phyloP scores from a whole-genome alignment of 208 protist genomes.

The Leishmania amazonensis region DNA sequence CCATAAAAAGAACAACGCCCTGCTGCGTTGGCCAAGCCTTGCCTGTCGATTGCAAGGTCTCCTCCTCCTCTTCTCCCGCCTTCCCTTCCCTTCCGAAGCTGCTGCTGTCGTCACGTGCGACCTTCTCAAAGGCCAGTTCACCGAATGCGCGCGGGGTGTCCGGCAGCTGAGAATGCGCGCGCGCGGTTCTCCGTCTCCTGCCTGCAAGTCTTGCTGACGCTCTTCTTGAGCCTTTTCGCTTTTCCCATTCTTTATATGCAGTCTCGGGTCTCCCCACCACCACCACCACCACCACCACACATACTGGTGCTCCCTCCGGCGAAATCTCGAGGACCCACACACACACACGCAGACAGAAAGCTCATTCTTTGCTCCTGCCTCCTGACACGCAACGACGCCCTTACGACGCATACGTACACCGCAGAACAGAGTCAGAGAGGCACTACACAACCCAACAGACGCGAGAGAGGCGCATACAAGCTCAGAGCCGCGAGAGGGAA shows the following conservation, averaged over 20 bases:
- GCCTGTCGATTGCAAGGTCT: not conserved
- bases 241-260: not conserved
- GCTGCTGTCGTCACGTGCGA: not conserved
- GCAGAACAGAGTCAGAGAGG: not conserved
- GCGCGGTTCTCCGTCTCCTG: not conserved
- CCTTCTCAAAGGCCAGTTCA: not conserved
- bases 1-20: not conserved
- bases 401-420: not conserved
- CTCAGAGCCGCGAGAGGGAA: not conserved
- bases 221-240: not conserved
- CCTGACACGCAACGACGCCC: not conserved
- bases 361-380: not conserved
- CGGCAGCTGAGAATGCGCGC: not conserved
- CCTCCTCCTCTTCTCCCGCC: not conserved
- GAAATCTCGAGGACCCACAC: not conserved
- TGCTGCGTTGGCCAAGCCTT: not conserved
- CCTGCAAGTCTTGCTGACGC: not conserved
- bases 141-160: not conserved
- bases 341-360: not conserved
- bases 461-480: not conserved
- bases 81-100: not conserved
- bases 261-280: not conserved
- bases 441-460: not conserved
- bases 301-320: not conserved
- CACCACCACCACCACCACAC: not conserved